Evolutionary conservation across 164 flowering plant genomes (phyloP), one percentile per base, ranked within the genome.

Genomic region (Amborella trichopoda): DNA sequence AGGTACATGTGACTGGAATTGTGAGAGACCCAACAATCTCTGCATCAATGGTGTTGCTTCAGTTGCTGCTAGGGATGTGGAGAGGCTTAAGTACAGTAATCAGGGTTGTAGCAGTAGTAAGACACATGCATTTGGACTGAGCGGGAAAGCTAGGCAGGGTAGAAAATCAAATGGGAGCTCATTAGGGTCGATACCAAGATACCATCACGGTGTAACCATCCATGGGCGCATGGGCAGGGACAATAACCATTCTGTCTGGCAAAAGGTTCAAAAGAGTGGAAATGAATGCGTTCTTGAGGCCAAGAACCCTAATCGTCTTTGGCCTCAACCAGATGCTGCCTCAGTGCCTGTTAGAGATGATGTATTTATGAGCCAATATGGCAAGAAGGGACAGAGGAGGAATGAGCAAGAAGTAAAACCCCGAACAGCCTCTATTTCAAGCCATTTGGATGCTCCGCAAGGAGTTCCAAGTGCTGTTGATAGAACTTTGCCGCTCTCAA

Each of bases 231-330:
- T 39, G 2, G 72, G 75, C 37, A 74, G 66, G 57, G 76, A 74
- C 40, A 74, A 66, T 46, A 60, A 40, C 49, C 66, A 63, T 62
- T 61, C 75, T 56, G 63, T 76, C 25, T 76, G 86, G 81, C 69
- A 69, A 68, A 71, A 60, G 64, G 78, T 74, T 39, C 68, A 34
- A 44, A 68, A 33, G 55, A 66, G 50, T 47, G 45, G 26, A 3
- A 32, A 52, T 45, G 71, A 39, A 24, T 40, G 48, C 42, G 48
- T n/a, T 47, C 45, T 25, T 44, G 65, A 65, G 19, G 3, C 28
- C 26, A 70, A 56, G 65, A 54, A 49, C 23, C 44, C 1, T 24
- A 44, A 46, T 52, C 8, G 54, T 21, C 53, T 36, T 40, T 24
- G 44, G 46, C 41, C 58, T 25, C 66, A 54, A 45, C 28, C 39